Percentiles rank a stretch among this genome's conserved stretches.
Conservation (phyloP, 805 yeast species). For the Cyberlindnera amylophila region DNA sequence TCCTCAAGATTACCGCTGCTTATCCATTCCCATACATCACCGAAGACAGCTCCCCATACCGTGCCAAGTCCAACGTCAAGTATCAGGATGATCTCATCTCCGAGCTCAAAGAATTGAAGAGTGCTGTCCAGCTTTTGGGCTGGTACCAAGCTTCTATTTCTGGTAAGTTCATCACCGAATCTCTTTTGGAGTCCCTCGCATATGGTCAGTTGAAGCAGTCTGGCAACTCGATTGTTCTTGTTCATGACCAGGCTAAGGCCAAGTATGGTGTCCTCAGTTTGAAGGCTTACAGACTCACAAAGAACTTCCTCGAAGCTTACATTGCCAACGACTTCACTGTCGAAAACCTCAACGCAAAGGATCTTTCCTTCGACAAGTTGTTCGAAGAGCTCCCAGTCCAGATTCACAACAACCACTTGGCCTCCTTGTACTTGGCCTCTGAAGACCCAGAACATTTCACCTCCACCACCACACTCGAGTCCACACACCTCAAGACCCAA, state of each 20-base stretch:
- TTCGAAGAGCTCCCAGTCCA: slow-evolving; percentile 68
- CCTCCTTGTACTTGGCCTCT: slow-evolving; percentile 49
- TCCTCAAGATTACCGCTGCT: slow-evolving; percentile 49
- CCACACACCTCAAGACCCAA: slow-evolving; percentile 18
- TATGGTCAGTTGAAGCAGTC: slow-evolving; percentile 56
- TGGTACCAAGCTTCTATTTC: slow-evolving; percentile 73
- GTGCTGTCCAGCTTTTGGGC: slow-evolving; percentile 70
- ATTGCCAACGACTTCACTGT: slow-evolving; percentile 55
- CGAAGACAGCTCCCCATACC: slow-evolving; percentile 61
- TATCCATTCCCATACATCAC: slow-evolving; percentile 60
- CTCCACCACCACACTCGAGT: slow-evolving; percentile 18
- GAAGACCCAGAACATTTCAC: slow-evolving; percentile 20
- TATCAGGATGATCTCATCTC: slow-evolving; percentile 68
- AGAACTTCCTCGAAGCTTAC: slow-evolving; percentile 52
- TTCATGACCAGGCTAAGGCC: slow-evolving; percentile 69
- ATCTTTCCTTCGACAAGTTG: slow-evolving; percentile 59
- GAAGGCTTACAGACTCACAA: slow-evolving; percentile 66
- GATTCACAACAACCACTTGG: slow-evolving; percentile 65
- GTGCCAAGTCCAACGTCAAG: slow-evolving; percentile 56
- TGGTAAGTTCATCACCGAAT: slow-evolving; percentile 65
- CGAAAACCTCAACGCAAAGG: slow-evolving; percentile 55
- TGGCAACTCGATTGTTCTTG: slow-evolving; percentile 49
- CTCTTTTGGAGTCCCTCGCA: slow-evolving; percentile 65
- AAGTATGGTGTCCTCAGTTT: slow-evolving; percentile 60
- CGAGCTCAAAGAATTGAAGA: slow-evolving; percentile 55